Evolutionary conservation across 2,329 filamentous ascomycete genomes (phyloP).

Genomic region (Fusarium pilosicola): DNA sequence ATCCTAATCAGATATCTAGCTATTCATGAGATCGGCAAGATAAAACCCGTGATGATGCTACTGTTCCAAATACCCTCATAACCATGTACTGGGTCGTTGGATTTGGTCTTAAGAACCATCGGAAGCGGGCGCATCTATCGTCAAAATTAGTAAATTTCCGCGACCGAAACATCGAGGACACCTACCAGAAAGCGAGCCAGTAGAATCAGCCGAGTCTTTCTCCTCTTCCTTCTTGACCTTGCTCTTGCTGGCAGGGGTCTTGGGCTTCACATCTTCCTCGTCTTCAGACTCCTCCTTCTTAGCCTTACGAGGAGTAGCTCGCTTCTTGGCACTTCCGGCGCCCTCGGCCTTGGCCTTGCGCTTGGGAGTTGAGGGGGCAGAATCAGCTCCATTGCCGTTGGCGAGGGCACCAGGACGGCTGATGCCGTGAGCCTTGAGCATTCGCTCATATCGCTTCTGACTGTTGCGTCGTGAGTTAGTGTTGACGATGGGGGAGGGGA

Average conservation of each 20-base stretch:
- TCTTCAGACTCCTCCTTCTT: slow-evolving; percentile 44
- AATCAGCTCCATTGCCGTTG: neutral
- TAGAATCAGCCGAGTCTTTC: slow-evolving; percentile 14
- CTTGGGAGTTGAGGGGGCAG: slow-evolving; percentile 42
- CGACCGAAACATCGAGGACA: neutral
- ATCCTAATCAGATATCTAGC: slow-evolving; percentile 33
- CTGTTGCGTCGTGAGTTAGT: slow-evolving; percentile 50
- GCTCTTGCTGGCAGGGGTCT: slow-evolving; percentile 15
- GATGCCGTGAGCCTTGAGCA: slow-evolving; percentile 69
- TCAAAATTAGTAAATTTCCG: neutral
- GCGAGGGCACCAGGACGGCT: slow-evolving; percentile 28
- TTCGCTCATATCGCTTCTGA: slow-evolving; percentile 73
- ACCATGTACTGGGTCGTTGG: neutral
- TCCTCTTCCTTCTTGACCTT: slow-evolving; percentile 41
- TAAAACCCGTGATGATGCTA: neutral
- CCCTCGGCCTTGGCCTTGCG: slow-evolving; percentile 43
- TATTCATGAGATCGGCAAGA: slow-evolving; percentile 12
- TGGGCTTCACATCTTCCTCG: slow-evolving; percentile 36
- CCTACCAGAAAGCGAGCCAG: slow-evolving; percentile 35
- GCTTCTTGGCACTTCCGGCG: slow-evolving; percentile 42
- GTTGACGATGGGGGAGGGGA: neutral
- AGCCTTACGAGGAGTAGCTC: slow-evolving; percentile 35
- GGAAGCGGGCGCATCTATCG: slow-evolving; percentile 27
- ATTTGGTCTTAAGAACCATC: slow-evolving; percentile 18
- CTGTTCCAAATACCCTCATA: neutral